phyloP scores from a whole-genome alignment of 495 filamentous ascomycete genomes.

The Evansstolkia leycettana region DNA sequence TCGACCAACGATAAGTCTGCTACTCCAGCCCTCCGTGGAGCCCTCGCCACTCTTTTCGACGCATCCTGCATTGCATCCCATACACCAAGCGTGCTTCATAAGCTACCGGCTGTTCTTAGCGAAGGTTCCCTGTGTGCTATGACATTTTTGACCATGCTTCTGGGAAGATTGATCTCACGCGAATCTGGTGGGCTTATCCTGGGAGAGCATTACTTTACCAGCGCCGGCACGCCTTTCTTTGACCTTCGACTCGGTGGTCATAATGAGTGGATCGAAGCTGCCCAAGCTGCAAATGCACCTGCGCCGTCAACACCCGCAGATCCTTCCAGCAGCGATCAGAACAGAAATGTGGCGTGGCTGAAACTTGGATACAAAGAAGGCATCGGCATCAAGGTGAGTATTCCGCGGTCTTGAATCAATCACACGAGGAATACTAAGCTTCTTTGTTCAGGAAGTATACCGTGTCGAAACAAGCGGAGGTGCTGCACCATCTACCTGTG shows the following conservation, averaged over 20 bases:
- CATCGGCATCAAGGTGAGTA: slow-evolving; percentile 28
- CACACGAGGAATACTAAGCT: no score
- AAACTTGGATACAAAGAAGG: slow-evolving; percentile 34
- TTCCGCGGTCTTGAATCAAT: no score
- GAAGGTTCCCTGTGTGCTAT: slow-evolving; percentile 27
- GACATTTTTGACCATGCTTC: slow-evolving; percentile 12
- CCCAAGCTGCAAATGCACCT: slow-evolving; percentile 31
- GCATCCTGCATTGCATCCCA: slow-evolving; percentile 34
- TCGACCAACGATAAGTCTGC: slow-evolving; percentile 13
- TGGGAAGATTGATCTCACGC: slow-evolving; percentile 16
- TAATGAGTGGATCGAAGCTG: slow-evolving; percentile 20
- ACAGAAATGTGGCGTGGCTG: slow-evolving; percentile 55
- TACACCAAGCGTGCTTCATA: slow-evolving; percentile 10
- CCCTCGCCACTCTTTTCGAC: slow-evolving; percentile 57
- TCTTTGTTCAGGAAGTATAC: slow-evolving; percentile 43
- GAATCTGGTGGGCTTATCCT: slow-evolving; percentile 19
- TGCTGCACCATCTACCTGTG: slow-evolving; percentile 32
- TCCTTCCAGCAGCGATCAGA: slow-evolving; percentile 21
- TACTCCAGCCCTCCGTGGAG: slow-evolving; percentile 36
- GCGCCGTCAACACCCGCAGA: slow-evolving; percentile 37
- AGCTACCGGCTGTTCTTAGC: slow-evolving; percentile 25
- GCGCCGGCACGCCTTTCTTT: slow-evolving; percentile 40
- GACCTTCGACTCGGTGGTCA: slow-evolving; percentile 36
- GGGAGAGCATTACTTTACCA: slow-evolving; percentile 58
- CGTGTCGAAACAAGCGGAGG: slow-evolving; percentile 60